Conservation (phyloP, 495 filamentous ascomycete species). For the Hypoxylon crocopeplum region DNA sequence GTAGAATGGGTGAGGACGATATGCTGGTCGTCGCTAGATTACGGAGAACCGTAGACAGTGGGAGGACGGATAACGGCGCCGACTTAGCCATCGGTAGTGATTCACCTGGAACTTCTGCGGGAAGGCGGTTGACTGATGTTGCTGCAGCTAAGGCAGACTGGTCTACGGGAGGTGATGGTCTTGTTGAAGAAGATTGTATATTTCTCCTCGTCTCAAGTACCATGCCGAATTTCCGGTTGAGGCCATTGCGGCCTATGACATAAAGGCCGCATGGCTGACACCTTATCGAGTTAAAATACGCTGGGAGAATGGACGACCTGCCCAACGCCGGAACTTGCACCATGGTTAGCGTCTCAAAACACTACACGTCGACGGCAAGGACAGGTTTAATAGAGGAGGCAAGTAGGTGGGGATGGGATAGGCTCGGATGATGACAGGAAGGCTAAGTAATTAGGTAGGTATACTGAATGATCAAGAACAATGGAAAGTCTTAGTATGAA, state of each 20-base stretch:
- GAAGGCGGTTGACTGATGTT: constrained; percentile 22
- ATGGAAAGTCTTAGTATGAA: constrained; percentile 15
- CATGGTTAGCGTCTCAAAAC: constrained; percentile 30
- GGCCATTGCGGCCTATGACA: constrained; percentile 24
- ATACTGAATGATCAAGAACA: constrained; percentile 11
- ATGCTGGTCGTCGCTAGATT: constrained; percentile 79
- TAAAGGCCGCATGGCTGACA: constrained; percentile 32
- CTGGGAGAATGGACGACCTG: constrained; percentile 35
- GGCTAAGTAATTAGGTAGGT: constrained; percentile 1
- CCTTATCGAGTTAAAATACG: constrained; percentile 24
- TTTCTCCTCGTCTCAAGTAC: constrained; percentile 26
- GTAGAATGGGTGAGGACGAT: constrained; percentile 76
- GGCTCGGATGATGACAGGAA: background rate
- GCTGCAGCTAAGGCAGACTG: constrained; percentile 34
- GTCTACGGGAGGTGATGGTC: constrained; percentile 43
- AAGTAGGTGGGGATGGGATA: no score
- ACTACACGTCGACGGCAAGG: no score
- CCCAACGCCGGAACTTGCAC: constrained; percentile 29
- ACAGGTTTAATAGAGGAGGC: background rate
- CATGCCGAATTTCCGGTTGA: constrained; percentile 12
- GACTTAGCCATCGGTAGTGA: constrained; percentile 39
- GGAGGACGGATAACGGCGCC: constrained; percentile 73
- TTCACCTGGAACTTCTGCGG: constrained; percentile 17
- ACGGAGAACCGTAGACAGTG: constrained; percentile 75
- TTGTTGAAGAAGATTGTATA: constrained; percentile 53